Percentiles rank a stretch among this genome's conserved stretches.
Evolutionary conservation across 805 yeast species (phyloP).

Genomic region (Suhomyces tanzawaensis): DNA sequence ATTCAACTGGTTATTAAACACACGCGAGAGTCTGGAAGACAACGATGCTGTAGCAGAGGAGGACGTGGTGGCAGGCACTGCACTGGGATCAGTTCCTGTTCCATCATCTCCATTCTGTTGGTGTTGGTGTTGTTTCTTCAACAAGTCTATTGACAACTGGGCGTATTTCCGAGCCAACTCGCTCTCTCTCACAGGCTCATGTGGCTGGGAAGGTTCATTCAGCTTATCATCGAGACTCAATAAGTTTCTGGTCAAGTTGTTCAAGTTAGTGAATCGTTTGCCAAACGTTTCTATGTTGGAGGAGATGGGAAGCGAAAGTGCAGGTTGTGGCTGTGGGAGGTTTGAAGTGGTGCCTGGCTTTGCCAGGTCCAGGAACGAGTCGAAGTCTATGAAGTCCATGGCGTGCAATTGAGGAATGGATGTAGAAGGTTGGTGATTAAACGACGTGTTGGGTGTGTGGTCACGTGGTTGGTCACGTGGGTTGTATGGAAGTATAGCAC

Average conservation of each 20-base stretch:
- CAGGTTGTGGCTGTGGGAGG: conserved; percentile 41
- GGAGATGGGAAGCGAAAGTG: conserved; percentile 39
- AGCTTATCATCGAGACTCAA: conserved; percentile 21
- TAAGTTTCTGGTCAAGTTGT: conserved; percentile 29
- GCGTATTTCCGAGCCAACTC: conserved; percentile 49
- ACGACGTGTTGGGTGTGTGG: not conserved
- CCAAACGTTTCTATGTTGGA: conserved; percentile 38
- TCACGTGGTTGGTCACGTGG: no score
- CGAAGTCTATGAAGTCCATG: conserved; percentile 45
- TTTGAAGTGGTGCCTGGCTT: not conserved
- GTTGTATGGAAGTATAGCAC: no score
- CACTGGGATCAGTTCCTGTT: not conserved
- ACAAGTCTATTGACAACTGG: conserved; percentile 39
- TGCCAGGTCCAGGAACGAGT: conserved; percentile 26
- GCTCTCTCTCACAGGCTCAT: not conserved
- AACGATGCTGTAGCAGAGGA: conserved; percentile 15
- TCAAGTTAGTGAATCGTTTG: conserved; percentile 32
- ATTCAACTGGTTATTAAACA: conserved; percentile 42
- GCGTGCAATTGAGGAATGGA: not conserved
- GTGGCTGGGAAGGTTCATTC: conserved; percentile 3
- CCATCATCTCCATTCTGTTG: not conserved
- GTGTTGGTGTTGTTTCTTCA: conserved; percentile 15
- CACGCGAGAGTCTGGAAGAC: conserved; percentile 48
- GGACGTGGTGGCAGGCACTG: not conserved
- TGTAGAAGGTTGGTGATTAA: not conserved